Conservation (phyloP, 352 stramenopile species). For the Globisporangium lucens region DNA sequence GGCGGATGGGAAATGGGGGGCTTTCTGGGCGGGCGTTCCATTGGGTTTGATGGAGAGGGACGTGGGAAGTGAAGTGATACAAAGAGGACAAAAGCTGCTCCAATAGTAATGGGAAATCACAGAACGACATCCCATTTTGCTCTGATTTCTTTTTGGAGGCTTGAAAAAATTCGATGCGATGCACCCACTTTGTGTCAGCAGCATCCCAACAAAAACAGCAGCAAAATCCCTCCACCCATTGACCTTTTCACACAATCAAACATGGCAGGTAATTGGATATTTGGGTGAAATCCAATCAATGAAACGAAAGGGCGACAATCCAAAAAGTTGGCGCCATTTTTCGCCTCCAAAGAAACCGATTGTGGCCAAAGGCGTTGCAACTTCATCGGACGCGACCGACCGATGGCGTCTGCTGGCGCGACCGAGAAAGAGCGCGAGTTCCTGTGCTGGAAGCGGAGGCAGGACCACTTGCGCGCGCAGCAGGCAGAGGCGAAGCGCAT, state of each 20-base stretch:
- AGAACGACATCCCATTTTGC: neutral
- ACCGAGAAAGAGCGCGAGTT: slow-evolving; percentile 19
- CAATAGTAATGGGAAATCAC: neutral
- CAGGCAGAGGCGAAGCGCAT: neutral
- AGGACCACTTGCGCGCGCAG: slow-evolving; percentile 15
- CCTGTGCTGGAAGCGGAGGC: slow-evolving; percentile 22
- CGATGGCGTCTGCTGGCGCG: slow-evolving; percentile 7
- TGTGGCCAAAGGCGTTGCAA: neutral
- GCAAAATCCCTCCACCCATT: too few species aligned
- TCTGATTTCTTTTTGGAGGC: slow-evolving; percentile 1
- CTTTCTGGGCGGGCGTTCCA: neutral
- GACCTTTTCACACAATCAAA: neutral
- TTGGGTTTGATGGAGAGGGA: neutral
- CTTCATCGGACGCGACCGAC: neutral
- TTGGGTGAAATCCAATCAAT: neutral
- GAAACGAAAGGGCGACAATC: neutral
- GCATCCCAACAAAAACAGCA: too few species aligned
- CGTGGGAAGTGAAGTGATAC: neutral
- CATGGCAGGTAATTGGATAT: neutral
- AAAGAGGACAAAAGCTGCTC: neutral
- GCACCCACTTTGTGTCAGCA: neutral
- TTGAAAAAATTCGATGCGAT: neutral
- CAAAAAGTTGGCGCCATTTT: slow-evolving; percentile 1
- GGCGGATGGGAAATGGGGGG: neutral
- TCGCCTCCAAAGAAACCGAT: neutral